Evolutionary conservation across 2,329 filamentous ascomycete genomes (phyloP).

Genomic region (Orbilia quercus): DNA sequence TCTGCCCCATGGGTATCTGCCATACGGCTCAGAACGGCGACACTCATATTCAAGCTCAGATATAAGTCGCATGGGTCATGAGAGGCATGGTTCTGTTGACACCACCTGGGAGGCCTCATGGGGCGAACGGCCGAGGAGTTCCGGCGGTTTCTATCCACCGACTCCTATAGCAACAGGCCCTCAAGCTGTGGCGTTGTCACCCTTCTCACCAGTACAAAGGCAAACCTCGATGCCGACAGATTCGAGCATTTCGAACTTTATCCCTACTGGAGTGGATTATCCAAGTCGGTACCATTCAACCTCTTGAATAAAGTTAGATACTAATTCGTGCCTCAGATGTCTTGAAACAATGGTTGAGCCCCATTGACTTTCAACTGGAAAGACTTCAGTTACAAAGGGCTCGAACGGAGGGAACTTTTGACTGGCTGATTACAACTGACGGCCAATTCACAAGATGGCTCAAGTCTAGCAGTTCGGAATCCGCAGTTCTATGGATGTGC

Average conservation of each 20-base stretch:
- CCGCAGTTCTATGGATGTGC: constrained; percentile 50
- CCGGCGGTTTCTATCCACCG: constrained; percentile 41
- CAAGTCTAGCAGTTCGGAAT: constrained; percentile 32
- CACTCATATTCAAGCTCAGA: constrained; percentile 56
- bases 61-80: constrained; percentile 39
- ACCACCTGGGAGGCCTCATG: constrained; percentile 48
- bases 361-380: constrained; percentile 54
- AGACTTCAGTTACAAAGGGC: constrained; percentile 48
- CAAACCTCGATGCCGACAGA: constrained; percentile 48
- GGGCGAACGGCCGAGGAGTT: constrained; percentile 53
- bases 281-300: constrained; percentile 35
- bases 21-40: constrained; percentile 53
- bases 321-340: constrained; percentile 30
- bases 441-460: constrained; percentile 52
- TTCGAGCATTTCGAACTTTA: constrained; percentile 14
- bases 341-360: constrained; percentile 44
- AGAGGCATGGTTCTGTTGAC: constrained; percentile 47
- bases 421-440: constrained; percentile 52
- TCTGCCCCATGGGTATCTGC: constrained; percentile 54
- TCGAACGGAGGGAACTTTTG: constrained; percentile 46
- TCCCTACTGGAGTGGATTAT: constrained; percentile 25
- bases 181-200: constrained; percentile 11
- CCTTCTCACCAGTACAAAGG: constrained; percentile 41
- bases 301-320: neutral
- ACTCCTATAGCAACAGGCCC: constrained; percentile 17